Evolutionary conservation across 2,329 filamentous ascomycete genomes (phyloP), one percentile per base, ranked within the genome.

Genomic region (Colletotrichum orbiculare): DNA sequence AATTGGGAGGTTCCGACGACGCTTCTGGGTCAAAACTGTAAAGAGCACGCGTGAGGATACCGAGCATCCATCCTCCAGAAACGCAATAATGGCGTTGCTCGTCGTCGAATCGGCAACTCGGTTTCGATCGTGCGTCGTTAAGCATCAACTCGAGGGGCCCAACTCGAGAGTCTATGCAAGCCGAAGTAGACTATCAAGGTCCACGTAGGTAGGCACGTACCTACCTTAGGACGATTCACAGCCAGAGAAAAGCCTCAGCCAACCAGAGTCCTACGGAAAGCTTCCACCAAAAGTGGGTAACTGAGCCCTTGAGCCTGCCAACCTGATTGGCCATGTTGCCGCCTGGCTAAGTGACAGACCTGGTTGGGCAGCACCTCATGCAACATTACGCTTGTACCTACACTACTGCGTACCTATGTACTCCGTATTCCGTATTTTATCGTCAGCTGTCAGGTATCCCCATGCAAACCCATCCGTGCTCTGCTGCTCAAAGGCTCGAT

Each of bases 281-380:
- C 48, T 33, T 60, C 48, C 42, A 9, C 43, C 39, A 39, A 42
- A n/a, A 33, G 55, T 60, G 60, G 49, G 17, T 52, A 66, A 38
- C 50, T 41, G 41, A 43, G 47, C 46, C 60, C 61, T 54, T 58
- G 52, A 41, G 38, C 52, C 35, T 41, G 37, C 25, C 47, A 17
- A 38, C 47, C 55, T 70, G 70, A 73, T 73, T 73, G 71, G 71
- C 59, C 64, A 66, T 70, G 69, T 76, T 77, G 71, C 70, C 76
- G 76, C 76, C 76, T 72, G 70, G 68, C 59, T 70, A 69, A 68
- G 72, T 74, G 73, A 75, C 68, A 60, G 70, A 54, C 55, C 53
- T 66, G 52, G 67, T 67, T 69, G 70, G 68, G 69, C 60, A 64
- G 52, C 56, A 57, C 42, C 58, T 62, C 47, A 61, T 62, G 63